Base-by-base conservation (phyloP, 208 protist genomes). In the Trypanosoma lewisi region DNA sequence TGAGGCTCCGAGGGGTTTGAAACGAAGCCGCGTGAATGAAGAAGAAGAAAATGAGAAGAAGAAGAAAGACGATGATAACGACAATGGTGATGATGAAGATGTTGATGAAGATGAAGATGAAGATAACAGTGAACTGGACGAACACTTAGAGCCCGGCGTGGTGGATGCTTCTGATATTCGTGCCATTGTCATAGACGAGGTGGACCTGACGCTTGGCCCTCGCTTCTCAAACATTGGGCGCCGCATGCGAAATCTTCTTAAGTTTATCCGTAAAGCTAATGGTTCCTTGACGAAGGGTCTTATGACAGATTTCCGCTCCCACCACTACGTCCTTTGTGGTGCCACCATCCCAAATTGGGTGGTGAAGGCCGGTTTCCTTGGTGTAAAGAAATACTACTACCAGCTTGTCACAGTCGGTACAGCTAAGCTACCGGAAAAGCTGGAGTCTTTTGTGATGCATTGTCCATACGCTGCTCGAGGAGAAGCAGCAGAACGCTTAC, bases 341-440 rank as follows among this genome's bases (percentile, higher is more conserved):
- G 90, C 90, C 2, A 96, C 90, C 11, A 92, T 96, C 57, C 90
- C 90, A 3, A 93, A 96, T 67, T 96, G 90, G 90, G 90, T 96
- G 19, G 55, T 96, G 52, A 93, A 93, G 65, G 87, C 87, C 3
- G 87, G 90, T 8, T 96, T 96, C 65, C 79, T 96, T 41, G 90
- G 90, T 12, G 82, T 90, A 57, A 96, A 96, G 73, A 96, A 96
- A 78, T 96, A 91, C 77, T 91, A 93, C 79, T 96, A 96, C 72
- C 82, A 87, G 59, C 83, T 96, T 44, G 81, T 96, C 0, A 63
- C 73, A 11, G 77, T 86, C 2, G 90, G 89, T 11, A 83, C 70
- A 47, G 76, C 70, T 21, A 96, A 96, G 69, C 73, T 96, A 63
- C 86, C 86, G 31, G 59, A 73, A 23, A 65, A 75, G 39, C 75